Percentiles rank a stretch among this genome's conserved stretches.
These are phyloP conservation scores for Mycena floridula DNA, from an alignment of 768 basidiomycete genomes.

Conservation along the genomic window DNA sequence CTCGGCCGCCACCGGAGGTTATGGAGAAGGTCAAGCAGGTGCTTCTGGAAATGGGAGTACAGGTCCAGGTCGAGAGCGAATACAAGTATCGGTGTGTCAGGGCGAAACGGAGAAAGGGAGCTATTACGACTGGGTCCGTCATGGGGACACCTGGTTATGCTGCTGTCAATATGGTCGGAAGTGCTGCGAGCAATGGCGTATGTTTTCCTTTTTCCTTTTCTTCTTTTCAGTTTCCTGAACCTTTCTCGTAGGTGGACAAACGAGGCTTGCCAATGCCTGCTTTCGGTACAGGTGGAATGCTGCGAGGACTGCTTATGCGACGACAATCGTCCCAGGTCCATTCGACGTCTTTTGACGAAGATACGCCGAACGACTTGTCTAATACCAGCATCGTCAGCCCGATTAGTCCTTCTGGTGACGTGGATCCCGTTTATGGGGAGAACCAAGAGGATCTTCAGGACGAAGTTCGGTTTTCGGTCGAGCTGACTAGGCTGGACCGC, in stretches of 20 bases:
- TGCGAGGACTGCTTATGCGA: constrained; percentile 84
- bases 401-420: not conserved
- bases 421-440: constrained; percentile 66
- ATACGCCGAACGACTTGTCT: constrained; percentile 27
- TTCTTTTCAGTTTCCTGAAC: constrained; percentile 4
- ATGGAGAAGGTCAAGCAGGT: constrained; percentile 80
- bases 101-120: constrained; percentile 61
- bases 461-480: constrained; percentile 95
- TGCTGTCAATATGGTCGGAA: constrained; percentile 44
- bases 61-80: constrained; percentile 82
- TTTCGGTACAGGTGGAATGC: constrained; percentile 70
- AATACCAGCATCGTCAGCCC: not conserved
- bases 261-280: constrained; percentile 81
- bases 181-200: constrained; percentile 83
- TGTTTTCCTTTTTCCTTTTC: constrained; percentile 26
- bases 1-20: constrained; percentile 76
- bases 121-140: constrained; percentile 16
- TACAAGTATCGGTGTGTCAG: constrained; percentile 87
- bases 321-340: constrained; percentile 82
- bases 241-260: constrained; percentile 64
- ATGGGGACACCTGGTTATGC: constrained; percentile 35
- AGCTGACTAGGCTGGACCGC: constrained; percentile 85
- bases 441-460: constrained; percentile 79
- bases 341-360: constrained; percentile 44
- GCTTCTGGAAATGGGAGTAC: constrained; percentile 85